These are phyloP conservation scores for Salix arbutifolia DNA, from an alignment of 345 rosid species.

Conservation along the genomic window DNA sequence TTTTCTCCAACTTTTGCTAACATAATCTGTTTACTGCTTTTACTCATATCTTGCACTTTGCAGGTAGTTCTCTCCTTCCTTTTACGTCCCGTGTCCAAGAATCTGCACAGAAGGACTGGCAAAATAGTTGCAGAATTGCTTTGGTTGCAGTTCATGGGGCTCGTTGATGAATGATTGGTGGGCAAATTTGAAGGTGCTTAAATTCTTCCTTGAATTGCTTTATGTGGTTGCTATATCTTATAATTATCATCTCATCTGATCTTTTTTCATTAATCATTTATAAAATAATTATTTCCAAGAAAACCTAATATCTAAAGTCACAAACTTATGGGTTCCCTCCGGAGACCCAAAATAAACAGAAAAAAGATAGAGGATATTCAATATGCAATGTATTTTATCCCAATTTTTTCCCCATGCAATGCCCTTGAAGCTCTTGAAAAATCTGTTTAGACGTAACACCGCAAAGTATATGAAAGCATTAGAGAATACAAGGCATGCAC, in stretches of 20 bases:
- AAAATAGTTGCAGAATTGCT: constrained; percentile 69
- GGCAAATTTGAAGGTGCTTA: constrained; percentile 76
- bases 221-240: too few species aligned
- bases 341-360: not conserved
- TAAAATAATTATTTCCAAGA: not conserved
- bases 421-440: not conserved
- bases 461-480: not conserved
- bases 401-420: not conserved
- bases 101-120: constrained; percentile 62
- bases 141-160: constrained; percentile 93
- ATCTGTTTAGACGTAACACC: not conserved
- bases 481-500: not conserved
- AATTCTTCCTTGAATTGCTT: not conserved
- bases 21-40: not conserved
- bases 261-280: not conserved
- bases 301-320: not conserved
- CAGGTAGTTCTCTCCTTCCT: constrained; percentile 78
- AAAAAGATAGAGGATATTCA: not conserved
- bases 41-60: constrained; percentile 8
- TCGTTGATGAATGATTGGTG: constrained; percentile 72
- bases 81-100: constrained; percentile 77
- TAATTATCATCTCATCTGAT: not conserved
- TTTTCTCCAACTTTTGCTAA: not conserved
- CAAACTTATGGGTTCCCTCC: not conserved
- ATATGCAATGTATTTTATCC: not conserved